These are phyloP conservation scores for Fusarium sp. DNA, from an alignment of 2,329 filamentous ascomycete species.

Conservation along the genomic window DNA sequence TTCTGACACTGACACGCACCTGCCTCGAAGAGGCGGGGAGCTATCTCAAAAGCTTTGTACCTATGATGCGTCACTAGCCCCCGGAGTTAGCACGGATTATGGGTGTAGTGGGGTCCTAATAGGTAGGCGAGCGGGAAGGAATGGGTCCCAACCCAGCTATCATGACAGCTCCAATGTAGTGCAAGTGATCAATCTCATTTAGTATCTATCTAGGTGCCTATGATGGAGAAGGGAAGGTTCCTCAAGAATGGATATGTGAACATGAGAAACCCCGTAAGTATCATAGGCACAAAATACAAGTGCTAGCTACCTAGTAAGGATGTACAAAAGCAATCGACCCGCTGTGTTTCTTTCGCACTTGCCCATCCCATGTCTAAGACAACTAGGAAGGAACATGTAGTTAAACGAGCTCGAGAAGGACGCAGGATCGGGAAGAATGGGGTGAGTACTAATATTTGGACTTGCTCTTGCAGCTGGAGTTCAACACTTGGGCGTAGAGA, in stretches of 20 bases:
- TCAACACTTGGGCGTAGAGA: neutral
- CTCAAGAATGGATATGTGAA: neutral
- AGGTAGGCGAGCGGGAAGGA: slow-evolving; percentile 4
- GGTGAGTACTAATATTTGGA: neutral
- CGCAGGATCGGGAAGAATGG: neutral
- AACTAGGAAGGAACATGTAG: neutral
- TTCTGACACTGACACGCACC: neutral
- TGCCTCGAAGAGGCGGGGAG: slow-evolving; percentile 24
- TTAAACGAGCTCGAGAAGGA: neutral
- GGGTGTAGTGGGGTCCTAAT: slow-evolving; percentile 36
- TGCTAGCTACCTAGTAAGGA: too few species aligned
- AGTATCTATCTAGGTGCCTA: neutral
- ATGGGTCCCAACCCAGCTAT: neutral
- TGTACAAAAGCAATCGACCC: neutral
- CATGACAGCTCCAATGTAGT: neutral
- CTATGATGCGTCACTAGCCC: slow-evolving; percentile 37
- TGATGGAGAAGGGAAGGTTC: neutral
- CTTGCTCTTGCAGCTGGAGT: neutral
- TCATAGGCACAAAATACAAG: neutral
- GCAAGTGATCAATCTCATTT: neutral
- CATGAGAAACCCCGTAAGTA: neutral
- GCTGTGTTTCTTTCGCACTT: neutral
- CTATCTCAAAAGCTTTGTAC: slow-evolving; percentile 42
- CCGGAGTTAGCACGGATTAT: slow-evolving; percentile 45
- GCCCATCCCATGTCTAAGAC: neutral